phyloP scores from a whole-genome alignment of 169 alveolate species.

The Eimeria sp. region DNA sequence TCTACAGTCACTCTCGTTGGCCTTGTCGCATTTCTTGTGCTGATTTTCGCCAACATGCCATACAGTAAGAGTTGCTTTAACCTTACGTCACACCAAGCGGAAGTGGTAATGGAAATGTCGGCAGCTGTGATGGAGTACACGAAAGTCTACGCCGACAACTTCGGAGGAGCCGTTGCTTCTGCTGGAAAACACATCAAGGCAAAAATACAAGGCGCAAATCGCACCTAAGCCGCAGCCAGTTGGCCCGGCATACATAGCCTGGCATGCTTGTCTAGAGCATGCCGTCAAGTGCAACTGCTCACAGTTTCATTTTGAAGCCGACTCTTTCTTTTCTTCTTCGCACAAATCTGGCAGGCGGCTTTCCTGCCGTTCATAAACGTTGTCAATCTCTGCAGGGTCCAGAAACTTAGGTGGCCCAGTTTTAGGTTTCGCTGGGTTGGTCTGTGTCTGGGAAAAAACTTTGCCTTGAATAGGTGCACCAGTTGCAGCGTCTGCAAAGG shows the following conservation, averaged over 20 bases:
- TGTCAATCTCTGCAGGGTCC: conserved; percentile 42
- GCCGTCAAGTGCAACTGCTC: background rate
- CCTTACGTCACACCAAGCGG: background rate
- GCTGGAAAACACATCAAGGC: conserved; percentile 71
- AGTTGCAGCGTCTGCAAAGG: conserved; percentile 55
- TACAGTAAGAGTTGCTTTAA: conserved; percentile 11
- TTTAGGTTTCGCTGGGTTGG: background rate
- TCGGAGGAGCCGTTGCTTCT: conserved; percentile 50
- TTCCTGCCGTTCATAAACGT: conserved; percentile 32
- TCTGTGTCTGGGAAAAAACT: background rate
- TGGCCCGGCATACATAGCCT: background rate
- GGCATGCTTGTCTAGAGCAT: background rate
- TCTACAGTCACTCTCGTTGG: conserved; percentile 25
- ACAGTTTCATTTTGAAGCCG: conserved; percentile 4
- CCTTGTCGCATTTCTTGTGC: conserved; percentile 19
- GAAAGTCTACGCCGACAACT: conserved; percentile 14
- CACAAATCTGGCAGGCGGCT: conserved; percentile 52
- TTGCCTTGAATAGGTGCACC: conserved; percentile 68
- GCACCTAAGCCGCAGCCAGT: conserved; percentile 26
- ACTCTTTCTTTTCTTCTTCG: background rate
- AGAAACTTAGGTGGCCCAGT: conserved; percentile 17
- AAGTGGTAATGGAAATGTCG: background rate
- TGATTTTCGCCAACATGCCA: conserved; percentile 60
- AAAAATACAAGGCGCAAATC: conserved; percentile 8
- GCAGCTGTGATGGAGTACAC: conserved; percentile 34